A percentile compares a stretch with the other conserved stretches of the same genome.
These are phyloP conservation scores for Suillus subalutaceus DNA, from an alignment of 768 basidiomycete genomes.

Conservation along the genomic window DNA sequence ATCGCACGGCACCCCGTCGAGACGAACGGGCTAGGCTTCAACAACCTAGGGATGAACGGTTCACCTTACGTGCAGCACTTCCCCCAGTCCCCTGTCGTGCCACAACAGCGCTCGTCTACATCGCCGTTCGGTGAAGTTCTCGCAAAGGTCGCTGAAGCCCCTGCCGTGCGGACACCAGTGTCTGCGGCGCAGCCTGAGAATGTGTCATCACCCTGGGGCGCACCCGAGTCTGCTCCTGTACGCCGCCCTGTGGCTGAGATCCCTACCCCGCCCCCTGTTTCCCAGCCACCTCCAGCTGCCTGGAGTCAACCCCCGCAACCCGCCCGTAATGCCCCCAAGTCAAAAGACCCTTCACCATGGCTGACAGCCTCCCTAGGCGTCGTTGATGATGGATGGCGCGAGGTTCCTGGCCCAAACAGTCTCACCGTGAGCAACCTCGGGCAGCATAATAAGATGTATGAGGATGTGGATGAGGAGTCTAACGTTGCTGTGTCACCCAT, in stretches of 20 bases:
- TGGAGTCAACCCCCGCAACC: slow-evolving; percentile 38
- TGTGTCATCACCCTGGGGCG: slow-evolving; percentile 25
- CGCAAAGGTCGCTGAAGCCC: slow-evolving; percentile 21
- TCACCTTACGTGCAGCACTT: slow-evolving; percentile 26
- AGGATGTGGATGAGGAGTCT: slow-evolving; percentile 29
- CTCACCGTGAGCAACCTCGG: slow-evolving; percentile 61
- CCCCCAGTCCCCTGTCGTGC: slow-evolving; percentile 24
- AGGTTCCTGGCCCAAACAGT: slow-evolving; percentile 46
- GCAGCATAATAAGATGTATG: slow-evolving; percentile 57
- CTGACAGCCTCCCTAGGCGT: slow-evolving; percentile 47
- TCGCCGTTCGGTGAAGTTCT: slow-evolving; percentile 28
- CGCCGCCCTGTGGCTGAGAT: slow-evolving; percentile 20
- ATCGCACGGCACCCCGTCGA: slow-evolving; percentile 27
- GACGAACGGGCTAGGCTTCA: slow-evolving; percentile 27
- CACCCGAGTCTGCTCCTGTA: slow-evolving; percentile 14
- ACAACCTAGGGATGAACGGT: slow-evolving; percentile 16
- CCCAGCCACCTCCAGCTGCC: slow-evolving; percentile 31
- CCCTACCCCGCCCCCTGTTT: slow-evolving; percentile 14
- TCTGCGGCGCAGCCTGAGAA: slow-evolving; percentile 27
- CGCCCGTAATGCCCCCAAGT: slow-evolving; percentile 19
- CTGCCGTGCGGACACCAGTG: slow-evolving; percentile 23
- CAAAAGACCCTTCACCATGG: slow-evolving; percentile 59
- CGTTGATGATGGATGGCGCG: slow-evolving; percentile 51
- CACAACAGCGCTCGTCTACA: slow-evolving; percentile 27
- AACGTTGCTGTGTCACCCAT: slow-evolving; percentile 21